Evolutionary conservation across 2,329 filamentous ascomycete species (phyloP).

Genomic region (Capronia coronata): DNA sequence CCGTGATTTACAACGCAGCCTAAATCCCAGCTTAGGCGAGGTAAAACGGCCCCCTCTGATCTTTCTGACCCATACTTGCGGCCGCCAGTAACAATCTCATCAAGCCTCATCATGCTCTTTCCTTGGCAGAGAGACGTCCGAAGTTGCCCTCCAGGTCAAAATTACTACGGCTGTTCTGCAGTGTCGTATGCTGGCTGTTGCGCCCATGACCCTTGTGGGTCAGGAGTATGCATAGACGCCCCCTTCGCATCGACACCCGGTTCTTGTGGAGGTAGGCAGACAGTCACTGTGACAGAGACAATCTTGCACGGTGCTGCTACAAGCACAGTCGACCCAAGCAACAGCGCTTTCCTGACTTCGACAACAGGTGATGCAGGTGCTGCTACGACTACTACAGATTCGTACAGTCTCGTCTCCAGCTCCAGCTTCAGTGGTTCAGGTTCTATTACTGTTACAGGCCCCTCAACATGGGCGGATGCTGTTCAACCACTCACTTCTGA

Average conservation of each 20-base stretch:
- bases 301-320: constrained; percentile 17
- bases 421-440: too few relatives aligned
- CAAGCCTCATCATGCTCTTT: constrained; percentile 5
- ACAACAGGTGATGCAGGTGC: background rate
- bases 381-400: background rate
- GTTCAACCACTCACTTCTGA: background rate
- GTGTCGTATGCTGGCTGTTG: constrained; percentile 9
- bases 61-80: background rate
- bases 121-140: constrained; percentile 3
- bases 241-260: background rate
- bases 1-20: background rate
- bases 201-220: constrained; percentile 6
- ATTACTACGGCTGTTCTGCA: constrained; percentile 7
- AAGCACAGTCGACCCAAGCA: constrained; percentile 8
- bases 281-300: constrained; percentile 20
- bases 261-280: constrained; percentile 8
- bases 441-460: background rate
- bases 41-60: background rate
- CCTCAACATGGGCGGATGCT: background rate
- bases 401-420: background rate
- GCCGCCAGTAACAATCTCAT: background rate
- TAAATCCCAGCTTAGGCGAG: background rate
- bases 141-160: constrained; percentile 4
- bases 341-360: background rate
- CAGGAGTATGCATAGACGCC: constrained; percentile 3